phyloP scores from a whole-genome alignment of 441 rosid species.

The Mallotus repandus region DNA sequence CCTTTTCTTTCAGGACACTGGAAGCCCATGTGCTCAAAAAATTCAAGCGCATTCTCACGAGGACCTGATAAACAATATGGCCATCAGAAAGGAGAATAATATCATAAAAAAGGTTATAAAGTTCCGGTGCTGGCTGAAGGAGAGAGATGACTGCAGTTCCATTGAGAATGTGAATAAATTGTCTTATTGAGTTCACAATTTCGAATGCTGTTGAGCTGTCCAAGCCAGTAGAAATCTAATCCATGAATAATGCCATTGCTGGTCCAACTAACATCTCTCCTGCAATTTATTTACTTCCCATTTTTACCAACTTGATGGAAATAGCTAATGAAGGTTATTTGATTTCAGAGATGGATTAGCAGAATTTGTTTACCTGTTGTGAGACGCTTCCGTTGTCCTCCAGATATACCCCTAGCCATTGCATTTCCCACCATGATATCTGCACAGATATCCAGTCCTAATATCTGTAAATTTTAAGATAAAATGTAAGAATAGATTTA shows the following conservation, averaged over 20 bases:
- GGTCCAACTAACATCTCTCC: conserved; percentile 95
- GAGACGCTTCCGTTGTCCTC: conserved; percentile 76
- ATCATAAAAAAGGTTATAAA: too few relatives aligned
- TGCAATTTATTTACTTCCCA: background rate
- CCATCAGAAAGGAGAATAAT: too few relatives aligned
- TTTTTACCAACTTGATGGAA: background rate
- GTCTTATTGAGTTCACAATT: conserved; percentile 67
- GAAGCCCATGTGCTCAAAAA: too few relatives aligned
- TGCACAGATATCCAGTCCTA: conserved; percentile 80
- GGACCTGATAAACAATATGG: too few relatives aligned
- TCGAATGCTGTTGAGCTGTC: conserved; percentile 80
- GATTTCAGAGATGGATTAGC: background rate
- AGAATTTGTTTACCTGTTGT: conserved; percentile 42
- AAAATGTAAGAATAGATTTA: too few relatives aligned
- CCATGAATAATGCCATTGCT: conserved; percentile 68
- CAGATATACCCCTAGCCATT: conserved; percentile 88
- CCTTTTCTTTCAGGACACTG: too few relatives aligned
- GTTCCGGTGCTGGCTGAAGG: conserved; percentile 96
- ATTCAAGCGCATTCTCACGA: too few relatives aligned
- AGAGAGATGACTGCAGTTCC: conserved; percentile 84
- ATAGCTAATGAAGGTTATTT: too few relatives aligned
- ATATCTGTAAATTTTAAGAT: conserved; percentile 39
- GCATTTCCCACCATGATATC: conserved; percentile 83
- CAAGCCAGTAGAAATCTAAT: conserved; percentile 79
- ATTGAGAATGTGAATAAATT: conserved; percentile 55